Evolutionary conservation across 495 filamentous ascomycete genomes (phyloP).

Genomic region (Elaphomyces granulatus): DNA sequence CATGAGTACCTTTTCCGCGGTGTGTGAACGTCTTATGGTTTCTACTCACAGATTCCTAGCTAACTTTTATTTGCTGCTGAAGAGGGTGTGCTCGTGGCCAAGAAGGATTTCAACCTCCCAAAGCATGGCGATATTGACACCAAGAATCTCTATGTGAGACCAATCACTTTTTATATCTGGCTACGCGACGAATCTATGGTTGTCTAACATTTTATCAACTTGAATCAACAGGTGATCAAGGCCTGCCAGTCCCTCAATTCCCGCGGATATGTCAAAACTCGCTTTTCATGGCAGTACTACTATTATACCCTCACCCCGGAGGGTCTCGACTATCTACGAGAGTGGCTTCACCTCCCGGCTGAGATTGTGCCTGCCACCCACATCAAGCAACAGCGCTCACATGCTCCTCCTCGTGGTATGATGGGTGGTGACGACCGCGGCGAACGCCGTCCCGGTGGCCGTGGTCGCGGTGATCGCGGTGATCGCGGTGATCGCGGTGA

Average conservation of each 20-base stretch:
- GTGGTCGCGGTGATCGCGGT: too few relatives aligned
- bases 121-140: constrained; percentile 94
- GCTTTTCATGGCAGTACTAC: constrained; percentile 99
- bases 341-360: constrained; percentile 99
- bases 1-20: constrained; percentile 99
- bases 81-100: constrained; percentile 98
- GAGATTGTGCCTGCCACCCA: constrained; percentile 99
- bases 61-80: constrained; percentile 12
- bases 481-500: constrained; percentile 61
- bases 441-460: constrained; percentile 58
- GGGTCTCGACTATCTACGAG: constrained; percentile 98
- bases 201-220: constrained; percentile 4
- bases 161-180: too few relatives aligned
- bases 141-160: constrained; percentile 76
- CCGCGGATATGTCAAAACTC: constrained; percentile 96
- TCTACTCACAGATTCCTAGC: not conserved
- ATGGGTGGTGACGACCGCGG: constrained; percentile 74
- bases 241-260: constrained; percentile 94
- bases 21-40: constrained; percentile 31
- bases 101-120: constrained; percentile 93
- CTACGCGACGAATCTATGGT: not conserved
- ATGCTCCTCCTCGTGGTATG: constrained; percentile 97
- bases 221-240: constrained; percentile 64
- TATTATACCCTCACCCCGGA: constrained; percentile 99
- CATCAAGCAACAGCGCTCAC: constrained; percentile 99